Evolutionary conservation across 305 asterid species (phyloP), one percentile per base, ranked within the genome.

Genomic region (Fraxinus latifolia): DNA sequence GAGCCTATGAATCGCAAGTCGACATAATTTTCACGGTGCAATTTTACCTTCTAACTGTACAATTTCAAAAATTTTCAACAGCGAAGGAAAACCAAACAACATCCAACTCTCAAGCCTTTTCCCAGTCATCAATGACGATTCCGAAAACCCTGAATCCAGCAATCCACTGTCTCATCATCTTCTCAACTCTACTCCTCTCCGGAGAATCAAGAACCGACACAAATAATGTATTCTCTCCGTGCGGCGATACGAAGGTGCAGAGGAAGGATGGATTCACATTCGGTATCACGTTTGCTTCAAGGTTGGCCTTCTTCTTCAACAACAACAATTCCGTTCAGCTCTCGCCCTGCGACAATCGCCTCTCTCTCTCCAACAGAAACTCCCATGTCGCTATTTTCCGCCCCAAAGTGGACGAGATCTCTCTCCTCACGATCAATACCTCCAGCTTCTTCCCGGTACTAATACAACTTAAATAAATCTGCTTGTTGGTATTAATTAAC

Each of bases 341-440:
- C 60, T 93, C 98, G 0, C 99, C 99, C 29, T 95, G 99, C 83
- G 99, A 95, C 78, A 91, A 82, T 70, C 92, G 97, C 82, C 91
- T 94, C 27, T 80, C 92, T 33, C 95, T 95, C 68, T 32, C 90
- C 11, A 77, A 90, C 37, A 60, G 84, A 17, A 92, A 81, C 87
- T 86, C 98, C 68, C 97, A 94, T 90, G 74, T 94, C 81, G 90
- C 99, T 65, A 91, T 93, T 71, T 95, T 95, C 91, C 95, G 98
- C 79, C 98, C 99, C 77, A 94, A 92, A 87, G 95, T 95, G 73
- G 98, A 95, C 83, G 97, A 95, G 94, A 95, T 95, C 94, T 92
- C 98, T 21, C 97, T 95, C 79, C 97, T 94, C 77, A 91, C 97
- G 2, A 86, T 95, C 86, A 93, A 91, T 83, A 93, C 94, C 82